Base-by-base conservation (phyloP, 1,139 yeast genomes). In the Blastobotrys indianensis region DNA sequence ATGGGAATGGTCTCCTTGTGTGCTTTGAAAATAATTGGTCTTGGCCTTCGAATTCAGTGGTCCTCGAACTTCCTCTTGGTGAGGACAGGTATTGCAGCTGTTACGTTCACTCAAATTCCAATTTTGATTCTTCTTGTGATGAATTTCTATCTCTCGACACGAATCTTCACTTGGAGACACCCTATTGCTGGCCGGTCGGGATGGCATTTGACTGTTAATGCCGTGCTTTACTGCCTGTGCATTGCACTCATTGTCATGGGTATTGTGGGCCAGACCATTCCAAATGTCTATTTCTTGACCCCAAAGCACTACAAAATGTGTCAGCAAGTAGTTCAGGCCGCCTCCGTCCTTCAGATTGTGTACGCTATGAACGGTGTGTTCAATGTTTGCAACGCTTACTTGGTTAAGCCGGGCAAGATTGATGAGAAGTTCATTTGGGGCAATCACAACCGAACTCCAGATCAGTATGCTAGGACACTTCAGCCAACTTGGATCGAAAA, bases 401-500 rank as follows among this genome's bases (percentile, higher is more conserved):
- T 75, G 48, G 66, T 78, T 54, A 75, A 77, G 49, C 82, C 87
- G 25, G 78, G 85, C 10, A 40, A 39, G 11, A n/a, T 46, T 6
- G 49, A 55, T 65, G 41, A 71, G 70, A 51, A 82, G 80, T 58
- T 37, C 36, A 34, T 42, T 35, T 41, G 39, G 39, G 44, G 44
- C 12, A 23, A 41, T 2, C 29, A 41, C 16, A 37, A 23, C n/a
- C 66, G 79, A 9, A 37, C 34, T 17, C 43, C 39, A 2, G 45
- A 39, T 16, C 25, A 30, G 9, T 60, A 32, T 65, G 67, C 42
- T 59, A 38, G 66, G 55, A 79, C 85, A 15, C 79, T 78, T 60
- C 92, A 83, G 63, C 86, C 94, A 32, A 80, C 82, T 75, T 84
- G 94, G 94, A 79, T 84, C 58, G 80, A 80, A 59, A 74, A 79